phyloP scores from a whole-genome alignment of 2,329 filamentous ascomycete species.

The Trichothecium sympodiale region DNA sequence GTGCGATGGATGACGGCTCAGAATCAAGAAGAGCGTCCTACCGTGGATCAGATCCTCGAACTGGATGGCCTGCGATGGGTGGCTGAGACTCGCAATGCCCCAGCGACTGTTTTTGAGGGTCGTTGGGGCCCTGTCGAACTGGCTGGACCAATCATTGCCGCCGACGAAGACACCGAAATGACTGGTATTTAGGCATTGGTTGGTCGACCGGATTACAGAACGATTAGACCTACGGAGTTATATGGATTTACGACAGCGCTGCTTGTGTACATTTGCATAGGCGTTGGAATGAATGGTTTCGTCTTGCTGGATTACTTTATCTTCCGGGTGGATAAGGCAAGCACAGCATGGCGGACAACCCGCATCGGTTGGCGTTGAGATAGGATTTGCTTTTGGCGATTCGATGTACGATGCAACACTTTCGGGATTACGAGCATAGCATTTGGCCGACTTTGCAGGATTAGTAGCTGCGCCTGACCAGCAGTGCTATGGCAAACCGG shows the following conservation, averaged over 20 bases:
- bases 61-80: constrained; percentile 74
- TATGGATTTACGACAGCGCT: neutral
- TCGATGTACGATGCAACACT: too few relatives aligned
- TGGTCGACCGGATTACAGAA: neutral
- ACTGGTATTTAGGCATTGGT: constrained; percentile 35
- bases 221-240: neutral
- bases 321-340: neutral
- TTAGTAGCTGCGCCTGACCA: too few relatives aligned
- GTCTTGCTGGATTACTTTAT: neutral
- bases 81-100: constrained; percentile 61
- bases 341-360: neutral
- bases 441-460: too few relatives aligned
- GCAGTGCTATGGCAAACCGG: too few relatives aligned
- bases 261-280: neutral
- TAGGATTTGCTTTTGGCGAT: too few relatives aligned
- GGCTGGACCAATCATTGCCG: constrained; percentile 23
- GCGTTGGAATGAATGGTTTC: neutral
- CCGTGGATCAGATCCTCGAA: constrained; percentile 60
- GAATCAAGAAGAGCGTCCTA: constrained; percentile 61
- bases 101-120: constrained; percentile 92
- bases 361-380: too few relatives aligned
- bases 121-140: constrained; percentile 77
- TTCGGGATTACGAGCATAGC: too few relatives aligned
- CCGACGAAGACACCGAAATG: constrained; percentile 46
- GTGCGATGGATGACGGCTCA: constrained; percentile 83